A percentile compares a stretch with the other conserved stretches of the same genome.
These are phyloP conservation scores for Naematelia encephala DNA, from an alignment of 768 basidiomycete species.

Conservation along the genomic window DNA sequence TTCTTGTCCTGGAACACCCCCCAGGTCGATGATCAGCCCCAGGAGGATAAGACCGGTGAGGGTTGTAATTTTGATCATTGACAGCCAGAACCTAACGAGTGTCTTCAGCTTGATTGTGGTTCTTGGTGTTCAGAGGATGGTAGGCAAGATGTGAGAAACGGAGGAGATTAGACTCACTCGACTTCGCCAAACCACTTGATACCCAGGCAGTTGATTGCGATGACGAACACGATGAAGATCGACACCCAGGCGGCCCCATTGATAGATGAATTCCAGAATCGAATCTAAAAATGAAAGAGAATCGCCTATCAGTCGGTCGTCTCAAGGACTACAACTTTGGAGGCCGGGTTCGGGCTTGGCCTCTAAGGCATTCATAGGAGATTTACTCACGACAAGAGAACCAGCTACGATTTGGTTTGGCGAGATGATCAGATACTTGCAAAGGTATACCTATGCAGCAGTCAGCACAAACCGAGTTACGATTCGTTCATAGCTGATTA, in stretches of 20 bases:
- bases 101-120: neutral
- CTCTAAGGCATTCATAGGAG: neutral
- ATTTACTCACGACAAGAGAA: slow-evolving; percentile 27
- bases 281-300: slow-evolving; percentile 7
- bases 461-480: slow-evolving; percentile 9
- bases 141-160: neutral
- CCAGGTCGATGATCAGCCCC: slow-evolving; percentile 55
- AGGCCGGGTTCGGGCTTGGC: slow-evolving; percentile 6
- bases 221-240: slow-evolving; percentile 37
- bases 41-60: slow-evolving; percentile 51
- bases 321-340: too few relatives aligned
- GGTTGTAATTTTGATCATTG: slow-evolving; percentile 46
- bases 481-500: slow-evolving; percentile 31
- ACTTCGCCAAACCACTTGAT: slow-evolving; percentile 42
- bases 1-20: slow-evolving; percentile 60
- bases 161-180: slow-evolving; percentile 20
- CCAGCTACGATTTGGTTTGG: slow-evolving; percentile 49
- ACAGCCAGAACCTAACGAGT: slow-evolving; percentile 30
- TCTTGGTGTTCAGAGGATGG: too few relatives aligned
- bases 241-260: slow-evolving; percentile 23
- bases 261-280: slow-evolving; percentile 32
- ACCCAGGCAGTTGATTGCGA: slow-evolving; percentile 36
- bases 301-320: too few relatives aligned
- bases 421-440: slow-evolving; percentile 52
- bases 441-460: too few relatives aligned